Evolutionary conservation across 345 rosid species (phyloP), one percentile per base, ranked within the genome.

Genomic region (Euphorbia pulcherrima): DNA sequence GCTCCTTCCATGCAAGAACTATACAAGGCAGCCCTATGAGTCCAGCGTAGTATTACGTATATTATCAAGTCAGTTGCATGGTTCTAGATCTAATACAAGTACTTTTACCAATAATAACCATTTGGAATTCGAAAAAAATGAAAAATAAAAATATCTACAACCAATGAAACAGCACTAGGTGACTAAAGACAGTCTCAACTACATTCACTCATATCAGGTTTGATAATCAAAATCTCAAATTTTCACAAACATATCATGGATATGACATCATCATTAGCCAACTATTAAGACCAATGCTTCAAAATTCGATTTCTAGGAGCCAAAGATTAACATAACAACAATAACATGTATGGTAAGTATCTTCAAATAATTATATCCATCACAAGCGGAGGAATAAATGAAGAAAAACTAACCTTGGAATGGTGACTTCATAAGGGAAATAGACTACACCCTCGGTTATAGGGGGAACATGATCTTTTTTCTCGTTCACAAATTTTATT

Each of bases 381-480:
- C 21, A n/a, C 18, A 8, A 60, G 44, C 46, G 11, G 24, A 48
- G 64, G 57, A 26, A 55, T 50, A 51, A 44, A 54, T 28, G 21
- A 66, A 60, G 65, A 74, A 67, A 14, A 82, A 37, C 88, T 80
- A 70, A 94, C 99, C 96, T 91, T 68, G 99, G 92, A 54, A 85
- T 75, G 27, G 86, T 79, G 71, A 94, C 87, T 74, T 94, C 99
- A 70, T 84, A 84, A 3, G 97, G 97, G 73, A 87, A 94, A 76
- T 87, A 85, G 74, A 87, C 62, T 8, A 84, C 87, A 13, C 89
- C 85, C 39, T 94, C 97, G 1, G 88, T 74, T 72, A 94, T 85
- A 5, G 96, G 82, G 69, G 99, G 99, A 56, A 94, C 88, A 18
- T 94, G 99, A 65, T 94, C 99, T 69, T 87, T 94, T 73, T 91